Conservation (phyloP, 2,329 filamentous ascomycete species). For the Elsinoe fawcettii region DNA sequence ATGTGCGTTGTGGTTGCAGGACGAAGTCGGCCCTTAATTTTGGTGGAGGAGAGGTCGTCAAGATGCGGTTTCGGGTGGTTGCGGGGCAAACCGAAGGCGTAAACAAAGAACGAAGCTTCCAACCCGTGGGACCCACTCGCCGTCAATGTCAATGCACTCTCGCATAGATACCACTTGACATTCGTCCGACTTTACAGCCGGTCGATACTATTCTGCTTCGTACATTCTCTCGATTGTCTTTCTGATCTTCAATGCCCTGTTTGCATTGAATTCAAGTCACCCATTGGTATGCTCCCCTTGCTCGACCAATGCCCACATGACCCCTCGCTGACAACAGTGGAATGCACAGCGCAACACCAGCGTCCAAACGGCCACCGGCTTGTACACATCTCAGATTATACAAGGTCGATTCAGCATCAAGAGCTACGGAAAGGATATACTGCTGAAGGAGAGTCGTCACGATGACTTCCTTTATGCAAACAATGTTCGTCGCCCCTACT, state of each 20-base stretch:
- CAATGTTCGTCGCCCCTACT: slow-evolving; percentile 57
- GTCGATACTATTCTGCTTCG: background rate
- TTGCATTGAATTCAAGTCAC: background rate
- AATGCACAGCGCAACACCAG: slow-evolving; percentile 15
- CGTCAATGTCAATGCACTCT: slow-evolving; percentile 4
- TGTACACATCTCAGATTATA: background rate
- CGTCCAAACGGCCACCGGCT: slow-evolving; percentile 14
- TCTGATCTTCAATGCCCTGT: background rate
- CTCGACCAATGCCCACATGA: slow-evolving; percentile 10
- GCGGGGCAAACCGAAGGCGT: slow-evolving; percentile 2
- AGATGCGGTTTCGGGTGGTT: slow-evolving; percentile 3
- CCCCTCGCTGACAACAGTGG: slow-evolving; percentile 16
- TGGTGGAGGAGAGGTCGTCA: background rate
- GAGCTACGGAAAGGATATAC: slow-evolving; percentile 10
- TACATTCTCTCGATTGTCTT: background rate
- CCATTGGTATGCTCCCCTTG: slow-evolving; percentile 1
- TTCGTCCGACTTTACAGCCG: background rate
- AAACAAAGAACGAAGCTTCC: slow-evolving; percentile 7
- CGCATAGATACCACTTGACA: slow-evolving; percentile 2
- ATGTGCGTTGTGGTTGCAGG: background rate
- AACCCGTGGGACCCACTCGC: background rate
- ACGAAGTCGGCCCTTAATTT: background rate
- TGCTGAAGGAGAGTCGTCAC: slow-evolving; percentile 22
- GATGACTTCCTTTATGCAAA: slow-evolving; percentile 75
- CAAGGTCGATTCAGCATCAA: slow-evolving; percentile 7